Base-by-base conservation (phyloP, 768 basidiomycete genomes). In the Cystoderma amianthinum region DNA sequence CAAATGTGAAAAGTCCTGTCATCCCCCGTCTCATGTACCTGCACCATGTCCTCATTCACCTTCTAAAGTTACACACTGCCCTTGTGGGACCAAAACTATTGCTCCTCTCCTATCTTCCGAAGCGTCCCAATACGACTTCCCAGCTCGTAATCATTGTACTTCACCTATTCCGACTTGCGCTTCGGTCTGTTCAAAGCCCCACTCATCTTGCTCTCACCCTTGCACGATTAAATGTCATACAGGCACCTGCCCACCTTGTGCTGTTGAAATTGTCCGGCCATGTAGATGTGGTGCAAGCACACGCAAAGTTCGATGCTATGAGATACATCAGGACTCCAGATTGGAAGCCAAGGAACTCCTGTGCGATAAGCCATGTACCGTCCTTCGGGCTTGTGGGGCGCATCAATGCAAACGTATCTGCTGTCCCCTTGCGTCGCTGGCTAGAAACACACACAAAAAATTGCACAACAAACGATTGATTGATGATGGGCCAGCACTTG, bases 351-450 rank as follows among this genome's bases (percentile, higher is more conserved):
- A 58, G 2, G 84, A 89, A 42, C 72, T 93, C 32, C 59, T 85
- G 1, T 98, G 96, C 59, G 84, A 91, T 42, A 74, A 77, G 22
- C 76, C 81, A 1, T 99, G 96, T 55, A 63, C 65, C 15, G 86
- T 82, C 0, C 64, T 91, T 7, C 77, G 92, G 12, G 72, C 77
- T 5, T 98, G 96, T 55, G 90, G 94, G 0, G 69, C 81, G 16
- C 96, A 99, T 53, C 81, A 85, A 46, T 98, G 96, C 55, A 68
- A 71, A 13, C 73, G 93, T 3, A 44, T 83, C 6, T 98, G 96
- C 56, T 99, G 96, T 52, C 94, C 96, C 0, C 73, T 97, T 0
- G 85, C 91, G 0, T 76, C 72, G 15, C 62, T 86, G 3, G 69
- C 73, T 10, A 53, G 59, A 11, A 46, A 58, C 16, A 47, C 59